phyloP scores from a whole-genome alignment of 176 grass and related monocot species.

The Oryza rufipogon region DNA sequence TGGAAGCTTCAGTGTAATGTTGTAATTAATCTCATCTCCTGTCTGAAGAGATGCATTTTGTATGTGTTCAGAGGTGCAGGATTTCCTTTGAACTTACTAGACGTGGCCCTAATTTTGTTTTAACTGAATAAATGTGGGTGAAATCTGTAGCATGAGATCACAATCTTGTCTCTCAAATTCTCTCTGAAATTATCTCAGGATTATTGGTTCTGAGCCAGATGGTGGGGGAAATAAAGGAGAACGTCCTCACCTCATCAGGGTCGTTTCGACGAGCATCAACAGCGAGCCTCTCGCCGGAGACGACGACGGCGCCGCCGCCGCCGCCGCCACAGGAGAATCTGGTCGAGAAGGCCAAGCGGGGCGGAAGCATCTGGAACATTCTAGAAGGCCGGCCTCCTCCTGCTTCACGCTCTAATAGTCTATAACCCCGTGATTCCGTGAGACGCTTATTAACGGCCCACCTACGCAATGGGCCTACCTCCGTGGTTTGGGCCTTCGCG shows the following conservation, averaged over 20 bases:
- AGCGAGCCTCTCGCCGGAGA: not conserved
- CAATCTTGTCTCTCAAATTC: no score
- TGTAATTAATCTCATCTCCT: not conserved
- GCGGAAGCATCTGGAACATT: not conserved
- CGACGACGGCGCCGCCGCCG: no score
- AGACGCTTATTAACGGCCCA: not conserved
- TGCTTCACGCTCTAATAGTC: no score
- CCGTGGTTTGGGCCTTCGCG: no score
- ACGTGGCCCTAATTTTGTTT: not conserved
- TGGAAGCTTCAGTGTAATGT: not conserved
- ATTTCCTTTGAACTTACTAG: not conserved
- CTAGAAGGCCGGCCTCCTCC: not conserved
- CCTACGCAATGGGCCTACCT: not conserved
- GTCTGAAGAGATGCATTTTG: slow-evolving; percentile 8
- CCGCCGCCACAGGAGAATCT: no score
- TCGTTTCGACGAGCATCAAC: no score
- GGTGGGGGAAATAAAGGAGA: no score
- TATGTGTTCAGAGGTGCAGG: not conserved
- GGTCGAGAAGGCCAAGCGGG: not conserved
- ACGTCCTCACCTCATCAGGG: no score
- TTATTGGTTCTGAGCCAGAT: no score
- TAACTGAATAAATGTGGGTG: not conserved
- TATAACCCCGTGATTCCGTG: not conserved
- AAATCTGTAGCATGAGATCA: not conserved
- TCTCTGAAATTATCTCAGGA: no score